Conservation (phyloP, 106 monocot species). For the Dendrobium officinale region DNA sequence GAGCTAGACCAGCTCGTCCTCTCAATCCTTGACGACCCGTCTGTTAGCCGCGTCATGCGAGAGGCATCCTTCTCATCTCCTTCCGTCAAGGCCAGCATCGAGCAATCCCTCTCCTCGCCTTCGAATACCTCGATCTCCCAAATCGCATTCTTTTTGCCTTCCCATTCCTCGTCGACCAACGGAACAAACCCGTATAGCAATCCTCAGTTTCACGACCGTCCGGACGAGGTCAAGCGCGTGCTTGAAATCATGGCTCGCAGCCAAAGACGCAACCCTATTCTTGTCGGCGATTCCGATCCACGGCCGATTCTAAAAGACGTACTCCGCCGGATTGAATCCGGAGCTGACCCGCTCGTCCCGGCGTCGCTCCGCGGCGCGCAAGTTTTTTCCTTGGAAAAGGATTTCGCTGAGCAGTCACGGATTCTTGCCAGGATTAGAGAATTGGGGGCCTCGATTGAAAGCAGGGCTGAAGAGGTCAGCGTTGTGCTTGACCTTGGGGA, state of each 20-base stretch:
- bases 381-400: conserved; percentile 30
- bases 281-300: conserved; percentile 55
- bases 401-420: conserved; percentile 15
- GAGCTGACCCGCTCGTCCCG: not conserved
- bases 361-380: not conserved
- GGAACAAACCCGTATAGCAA: not conserved
- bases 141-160: not conserved
- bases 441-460: conserved; percentile 10
- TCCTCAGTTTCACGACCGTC: not conserved
- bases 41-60: conserved; percentile 84
- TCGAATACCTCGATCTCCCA: not conserved
- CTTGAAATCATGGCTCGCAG: conserved; percentile 33
- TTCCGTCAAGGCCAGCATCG: conserved; percentile 53
- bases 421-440: conserved; percentile 26
- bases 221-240: conserved; percentile 5
- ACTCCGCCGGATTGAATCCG: conserved; percentile 23
- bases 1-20: conserved; percentile 72
- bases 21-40: conserved; percentile 79
- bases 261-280: conserved; percentile 52
- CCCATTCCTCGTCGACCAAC: not conserved
- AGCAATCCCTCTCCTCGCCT: conserved; percentile 35
- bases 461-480: conserved; percentile 13
- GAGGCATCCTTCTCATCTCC: conserved; percentile 72
- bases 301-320: conserved; percentile 31
- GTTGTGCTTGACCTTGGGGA: conserved; percentile 65